phyloP scores from a whole-genome alignment of 345 rosid species.

The Dovyalis caffra region DNA sequence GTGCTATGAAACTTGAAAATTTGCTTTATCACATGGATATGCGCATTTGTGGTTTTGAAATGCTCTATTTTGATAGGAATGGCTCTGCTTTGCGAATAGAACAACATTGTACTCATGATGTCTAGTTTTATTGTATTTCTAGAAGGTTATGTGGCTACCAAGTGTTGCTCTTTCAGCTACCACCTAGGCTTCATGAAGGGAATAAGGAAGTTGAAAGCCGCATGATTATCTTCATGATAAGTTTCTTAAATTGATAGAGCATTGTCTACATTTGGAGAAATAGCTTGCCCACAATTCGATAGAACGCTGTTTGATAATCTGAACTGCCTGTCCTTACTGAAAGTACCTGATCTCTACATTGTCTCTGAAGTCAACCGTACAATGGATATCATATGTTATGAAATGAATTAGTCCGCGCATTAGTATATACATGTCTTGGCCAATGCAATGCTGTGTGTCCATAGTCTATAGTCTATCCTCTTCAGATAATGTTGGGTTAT shows the following conservation, averaged over 20 bases:
- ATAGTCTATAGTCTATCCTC: background rate
- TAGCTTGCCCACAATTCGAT: background rate
- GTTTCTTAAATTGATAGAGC: background rate
- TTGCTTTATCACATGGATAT: background rate
- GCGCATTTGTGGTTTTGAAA: background rate
- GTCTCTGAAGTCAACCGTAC: background rate
- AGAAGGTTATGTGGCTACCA: background rate
- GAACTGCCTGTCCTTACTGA: background rate
- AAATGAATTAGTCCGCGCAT: background rate
- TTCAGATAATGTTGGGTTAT: background rate
- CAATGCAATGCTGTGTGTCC: background rate
- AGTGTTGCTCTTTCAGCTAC: background rate
- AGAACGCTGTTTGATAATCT: background rate
- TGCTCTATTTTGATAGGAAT: background rate
- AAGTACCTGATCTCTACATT: background rate
- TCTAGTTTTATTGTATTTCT: background rate
- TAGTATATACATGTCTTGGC: background rate
- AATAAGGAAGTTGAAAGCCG: background rate
- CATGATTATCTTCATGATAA: background rate
- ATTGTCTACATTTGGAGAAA: background rate
- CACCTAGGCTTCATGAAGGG: background rate
- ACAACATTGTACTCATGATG: background rate
- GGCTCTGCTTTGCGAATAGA: background rate
- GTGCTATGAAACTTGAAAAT: background rate
- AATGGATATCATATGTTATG: background rate